Evolutionary conservation across 2,329 filamentous ascomycete species (phyloP).

Genomic region (Fusarium equiseti): DNA sequence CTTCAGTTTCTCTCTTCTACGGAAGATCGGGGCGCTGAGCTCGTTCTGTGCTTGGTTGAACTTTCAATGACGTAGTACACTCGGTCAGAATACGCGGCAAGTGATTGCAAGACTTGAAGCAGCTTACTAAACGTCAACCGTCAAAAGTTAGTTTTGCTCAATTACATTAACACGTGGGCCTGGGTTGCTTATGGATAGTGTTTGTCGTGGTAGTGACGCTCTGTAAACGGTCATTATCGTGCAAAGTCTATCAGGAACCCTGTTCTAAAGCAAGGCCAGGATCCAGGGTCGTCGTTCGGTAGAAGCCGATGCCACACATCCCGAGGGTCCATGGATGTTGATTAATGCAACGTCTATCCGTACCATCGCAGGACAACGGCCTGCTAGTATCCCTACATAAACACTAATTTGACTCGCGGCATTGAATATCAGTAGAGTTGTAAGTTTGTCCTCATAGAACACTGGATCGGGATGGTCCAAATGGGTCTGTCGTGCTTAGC

Average conservation of each 20-base stretch:
- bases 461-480: neutral
- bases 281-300: neutral
- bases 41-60: neutral
- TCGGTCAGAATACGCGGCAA: neutral
- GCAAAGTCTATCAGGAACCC: neutral
- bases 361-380: too few species aligned
- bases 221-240: neutral
- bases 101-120: neutral
- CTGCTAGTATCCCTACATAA: neutral
- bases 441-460: neutral
- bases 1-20: too few species aligned
- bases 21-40: too few species aligned
- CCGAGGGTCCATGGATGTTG: neutral
- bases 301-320: neutral
- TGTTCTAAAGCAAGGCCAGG: neutral
- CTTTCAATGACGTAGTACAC: neutral
- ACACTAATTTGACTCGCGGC: neutral
- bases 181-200: too few species aligned
- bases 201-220: neutral
- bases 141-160: neutral
- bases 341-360: neutral
- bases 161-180: neutral
- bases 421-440: neutral
- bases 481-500: neutral
- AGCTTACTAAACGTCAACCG: neutral